These are phyloP conservation scores for Leavenworthia alabamica DNA, from an alignment of 345 rosid species.

Conservation along the genomic window DNA sequence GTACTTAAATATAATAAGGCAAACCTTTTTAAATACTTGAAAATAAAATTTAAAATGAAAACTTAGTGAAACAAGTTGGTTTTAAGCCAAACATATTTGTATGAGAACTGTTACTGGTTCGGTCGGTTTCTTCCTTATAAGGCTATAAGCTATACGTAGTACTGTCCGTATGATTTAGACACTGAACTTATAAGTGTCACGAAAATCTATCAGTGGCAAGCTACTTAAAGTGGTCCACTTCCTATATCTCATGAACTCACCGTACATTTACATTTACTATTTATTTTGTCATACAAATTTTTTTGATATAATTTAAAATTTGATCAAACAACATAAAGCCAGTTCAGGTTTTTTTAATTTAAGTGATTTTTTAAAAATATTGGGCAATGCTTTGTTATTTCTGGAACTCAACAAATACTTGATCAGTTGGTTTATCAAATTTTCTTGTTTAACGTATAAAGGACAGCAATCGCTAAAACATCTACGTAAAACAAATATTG, in stretches of 20 bases:
- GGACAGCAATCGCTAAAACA: background rate
- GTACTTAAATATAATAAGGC: too few species aligned
- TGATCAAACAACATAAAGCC: background rate
- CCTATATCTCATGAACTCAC: background rate
- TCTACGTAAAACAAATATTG: background rate
- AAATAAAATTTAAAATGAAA: too few species aligned
- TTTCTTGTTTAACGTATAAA: background rate
- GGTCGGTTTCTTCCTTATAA: background rate
- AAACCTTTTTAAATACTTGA: too few species aligned
- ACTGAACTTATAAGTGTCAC: background rate
- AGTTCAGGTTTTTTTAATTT: background rate
- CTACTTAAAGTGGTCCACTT: constrained; percentile 7
- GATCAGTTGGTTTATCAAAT: background rate
- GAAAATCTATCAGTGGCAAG: background rate
- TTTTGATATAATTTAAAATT: background rate
- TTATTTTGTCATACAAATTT: background rate
- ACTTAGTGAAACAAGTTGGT: background rate
- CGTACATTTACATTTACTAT: background rate
- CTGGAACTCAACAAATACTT: too few species aligned
- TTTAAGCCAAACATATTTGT: background rate
- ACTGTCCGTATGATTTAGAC: constrained; percentile 2
- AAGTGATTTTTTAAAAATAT: background rate
- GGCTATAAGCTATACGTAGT: background rate
- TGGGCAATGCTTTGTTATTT: background rate
- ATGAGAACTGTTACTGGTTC: too few species aligned